Evolutionary conservation across 306 rosid genomes (phyloP).

Genomic region (Amphicarpaea edgeworthii): DNA sequence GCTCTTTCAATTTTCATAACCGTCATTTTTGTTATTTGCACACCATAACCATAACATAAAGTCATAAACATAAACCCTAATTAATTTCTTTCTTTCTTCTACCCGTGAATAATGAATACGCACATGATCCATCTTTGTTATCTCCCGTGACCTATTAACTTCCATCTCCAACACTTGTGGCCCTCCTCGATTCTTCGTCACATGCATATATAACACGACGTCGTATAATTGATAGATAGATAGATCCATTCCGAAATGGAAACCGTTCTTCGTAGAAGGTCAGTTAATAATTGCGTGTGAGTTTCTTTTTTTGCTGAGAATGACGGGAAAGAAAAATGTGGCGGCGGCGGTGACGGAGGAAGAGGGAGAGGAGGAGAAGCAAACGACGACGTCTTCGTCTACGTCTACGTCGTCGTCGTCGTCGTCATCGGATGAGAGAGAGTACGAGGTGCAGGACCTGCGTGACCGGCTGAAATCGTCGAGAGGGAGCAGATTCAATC

Average conservation of each 20-base stretch:
- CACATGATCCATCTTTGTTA: not conserved
- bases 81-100: not conserved
- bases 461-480: slow-evolving; percentile 73
- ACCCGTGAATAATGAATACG: slow-evolving; percentile 11
- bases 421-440: slow-evolving; percentile 46
- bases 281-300: not conserved
- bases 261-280: too few relatives aligned
- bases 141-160: not conserved
- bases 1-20: not conserved
- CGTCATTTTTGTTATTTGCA: not conserved
- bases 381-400: slow-evolving; percentile 32
- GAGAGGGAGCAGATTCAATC: slow-evolving; percentile 73
- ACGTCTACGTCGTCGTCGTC: not conserved
- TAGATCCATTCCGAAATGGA: too few relatives aligned
- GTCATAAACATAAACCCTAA: too few relatives aligned
- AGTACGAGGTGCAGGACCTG: slow-evolving; percentile 64
- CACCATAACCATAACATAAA: not conserved
- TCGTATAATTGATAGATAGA: not conserved
- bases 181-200: not conserved
- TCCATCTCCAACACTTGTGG: slow-evolving; percentile 18
- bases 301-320: not conserved
- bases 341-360: slow-evolving; percentile 22
- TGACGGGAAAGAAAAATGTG: slow-evolving; percentile 29
- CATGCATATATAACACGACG: not conserved
- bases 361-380: slow-evolving; percentile 1